Evolutionary conservation across 2,329 filamentous ascomycete genomes (phyloP).

Genomic region (Cladorrhinum sp.): DNA sequence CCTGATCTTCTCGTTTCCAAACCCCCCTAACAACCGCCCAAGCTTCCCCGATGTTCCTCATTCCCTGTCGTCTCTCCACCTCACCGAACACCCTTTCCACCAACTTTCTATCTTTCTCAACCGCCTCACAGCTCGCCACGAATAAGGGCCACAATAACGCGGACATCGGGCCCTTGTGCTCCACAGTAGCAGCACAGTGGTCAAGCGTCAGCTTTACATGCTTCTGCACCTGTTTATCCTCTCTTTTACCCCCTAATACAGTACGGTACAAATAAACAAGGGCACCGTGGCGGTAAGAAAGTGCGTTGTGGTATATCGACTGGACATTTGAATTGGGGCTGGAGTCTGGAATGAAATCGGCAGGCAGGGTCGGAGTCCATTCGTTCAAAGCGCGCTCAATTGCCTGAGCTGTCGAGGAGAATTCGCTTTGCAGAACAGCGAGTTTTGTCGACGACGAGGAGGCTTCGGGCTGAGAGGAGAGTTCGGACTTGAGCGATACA

Average conservation of each 20-base stretch:
- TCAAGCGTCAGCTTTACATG: constrained; percentile 49
- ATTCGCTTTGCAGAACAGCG: constrained; percentile 48
- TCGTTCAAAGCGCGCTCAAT: constrained; percentile 54
- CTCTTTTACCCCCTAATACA: constrained; percentile 47
- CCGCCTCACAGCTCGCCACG: constrained; percentile 60
- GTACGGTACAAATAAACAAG: constrained; percentile 58
- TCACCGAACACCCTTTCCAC: constrained; percentile 51
- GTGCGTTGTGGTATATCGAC: constrained; percentile 57
- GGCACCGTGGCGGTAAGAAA: constrained; percentile 58
- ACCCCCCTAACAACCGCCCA: constrained; percentile 61
- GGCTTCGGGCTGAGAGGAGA: constrained; percentile 35
- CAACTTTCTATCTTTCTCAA: constrained; percentile 45
- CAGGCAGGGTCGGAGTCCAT: constrained; percentile 53
- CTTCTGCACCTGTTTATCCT: constrained; percentile 50
- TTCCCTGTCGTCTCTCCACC: constrained; percentile 57
- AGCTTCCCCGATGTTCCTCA: constrained; percentile 62
- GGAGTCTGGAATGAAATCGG: constrained; percentile 32
- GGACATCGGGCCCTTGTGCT: constrained; percentile 57
- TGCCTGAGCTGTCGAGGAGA: constrained; percentile 50
- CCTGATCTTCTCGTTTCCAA: constrained; percentile 54
- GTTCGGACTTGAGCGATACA: constrained; percentile 49
- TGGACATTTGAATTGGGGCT: constrained; percentile 36
- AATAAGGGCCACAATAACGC: constrained; percentile 65
- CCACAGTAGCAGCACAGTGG: constrained; percentile 55
- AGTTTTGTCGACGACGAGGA: constrained; percentile 42